Evolutionary conservation across 176 grass and related monocot species (phyloP).

Genomic region (Ensete ventricosum): DNA sequence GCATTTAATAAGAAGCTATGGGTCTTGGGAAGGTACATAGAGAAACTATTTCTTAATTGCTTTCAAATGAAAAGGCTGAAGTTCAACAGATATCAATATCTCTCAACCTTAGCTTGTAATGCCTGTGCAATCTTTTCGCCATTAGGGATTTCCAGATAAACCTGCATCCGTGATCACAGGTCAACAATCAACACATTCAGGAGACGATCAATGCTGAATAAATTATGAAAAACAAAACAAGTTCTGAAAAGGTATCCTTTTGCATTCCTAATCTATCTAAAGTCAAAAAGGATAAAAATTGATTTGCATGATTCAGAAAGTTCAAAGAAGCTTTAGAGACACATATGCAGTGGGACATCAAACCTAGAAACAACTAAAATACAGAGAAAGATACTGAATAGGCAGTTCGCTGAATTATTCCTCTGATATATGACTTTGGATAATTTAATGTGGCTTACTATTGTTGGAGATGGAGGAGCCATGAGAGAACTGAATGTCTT

Average conservation of each 20-base stretch:
- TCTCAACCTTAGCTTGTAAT: conserved; percentile 47
- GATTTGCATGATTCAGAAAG: no score
- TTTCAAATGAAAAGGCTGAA: background rate
- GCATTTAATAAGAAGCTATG: background rate
- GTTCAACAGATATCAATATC: background rate
- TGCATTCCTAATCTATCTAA: no score
- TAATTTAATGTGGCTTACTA: conserved; percentile 31
- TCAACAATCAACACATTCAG: background rate
- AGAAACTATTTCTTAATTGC: background rate
- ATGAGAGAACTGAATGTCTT: conserved; percentile 40
- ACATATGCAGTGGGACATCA: no score
- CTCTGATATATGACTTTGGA: background rate
- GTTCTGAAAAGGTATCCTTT: no score
- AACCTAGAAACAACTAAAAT: no score
- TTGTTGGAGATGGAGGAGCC: conserved; percentile 41
- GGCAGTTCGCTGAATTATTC: background rate
- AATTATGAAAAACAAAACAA: no score
- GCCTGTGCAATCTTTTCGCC: conserved; percentile 51
- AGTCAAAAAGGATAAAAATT: no score
- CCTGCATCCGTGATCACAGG: conserved; percentile 16
- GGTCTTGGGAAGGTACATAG: background rate
- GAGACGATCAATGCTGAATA: background rate
- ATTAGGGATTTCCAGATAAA: conserved; percentile 68
- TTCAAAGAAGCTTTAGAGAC: no score
- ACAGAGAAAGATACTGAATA: background rate